These are phyloP conservation scores for Primulina tabacum DNA, from an alignment of 257 asterid genomes.

Conservation along the genomic window DNA sequence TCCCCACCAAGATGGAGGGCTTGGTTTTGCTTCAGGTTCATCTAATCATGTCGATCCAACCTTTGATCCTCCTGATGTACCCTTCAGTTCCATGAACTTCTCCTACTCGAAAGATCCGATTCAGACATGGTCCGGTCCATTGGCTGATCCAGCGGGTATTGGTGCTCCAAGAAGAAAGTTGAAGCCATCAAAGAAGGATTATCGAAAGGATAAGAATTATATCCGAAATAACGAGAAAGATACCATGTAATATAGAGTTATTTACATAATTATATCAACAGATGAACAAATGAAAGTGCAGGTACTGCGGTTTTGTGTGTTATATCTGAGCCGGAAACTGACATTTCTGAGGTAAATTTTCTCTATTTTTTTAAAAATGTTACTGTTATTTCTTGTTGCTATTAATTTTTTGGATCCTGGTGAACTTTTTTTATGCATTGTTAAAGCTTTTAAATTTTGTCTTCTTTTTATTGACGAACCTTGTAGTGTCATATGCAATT, in stretches of 20 bases:
- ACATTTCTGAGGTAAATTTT: constrained; percentile 25
- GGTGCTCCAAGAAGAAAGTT: constrained; percentile 52
- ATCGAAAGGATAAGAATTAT: constrained; percentile 37
- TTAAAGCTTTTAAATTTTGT: constrained; percentile 5
- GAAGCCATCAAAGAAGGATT: constrained; percentile 52
- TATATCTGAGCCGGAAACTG: constrained; percentile 27
- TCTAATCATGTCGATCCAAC: constrained; percentile 55
- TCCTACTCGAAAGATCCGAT: constrained; percentile 73
- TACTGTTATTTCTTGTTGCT: constrained; percentile 11
- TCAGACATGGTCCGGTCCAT: constrained; percentile 84
- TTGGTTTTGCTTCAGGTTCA: constrained; percentile 58
- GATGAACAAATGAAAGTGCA: constrained; percentile 32
- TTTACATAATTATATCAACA: constrained; percentile 13
- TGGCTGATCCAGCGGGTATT: constrained; percentile 45
- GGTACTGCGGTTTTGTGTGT: constrained; percentile 23
- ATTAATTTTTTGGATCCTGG: constrained; percentile 8
- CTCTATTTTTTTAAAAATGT: background rate
- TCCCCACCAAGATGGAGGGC: constrained; percentile 81
- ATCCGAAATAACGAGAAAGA: constrained; percentile 39
- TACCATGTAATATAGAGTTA: constrained; percentile 31
- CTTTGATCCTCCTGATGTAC: constrained; percentile 56
- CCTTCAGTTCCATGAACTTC: constrained; percentile 72
- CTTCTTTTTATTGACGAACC: background rate
- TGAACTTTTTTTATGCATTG: background rate
- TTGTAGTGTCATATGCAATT: background rate